Conservation (phyloP, 2,329 filamentous ascomycete species). For the Tolypocladium tundrense region DNA sequence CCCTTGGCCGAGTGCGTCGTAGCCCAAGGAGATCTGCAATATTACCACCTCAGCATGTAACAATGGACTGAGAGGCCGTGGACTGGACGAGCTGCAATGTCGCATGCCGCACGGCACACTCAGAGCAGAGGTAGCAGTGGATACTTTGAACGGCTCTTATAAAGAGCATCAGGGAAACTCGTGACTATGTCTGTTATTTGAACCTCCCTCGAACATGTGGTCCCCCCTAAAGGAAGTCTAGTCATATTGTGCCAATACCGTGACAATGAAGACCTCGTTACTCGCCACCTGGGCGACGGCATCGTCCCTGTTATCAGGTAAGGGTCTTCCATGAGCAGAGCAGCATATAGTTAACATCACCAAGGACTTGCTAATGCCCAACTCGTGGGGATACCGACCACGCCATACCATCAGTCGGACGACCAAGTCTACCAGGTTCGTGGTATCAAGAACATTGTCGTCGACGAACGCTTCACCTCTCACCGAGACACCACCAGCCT, state of each 20-base stretch:
- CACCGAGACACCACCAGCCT: slow-evolving; percentile 31
- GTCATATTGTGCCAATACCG: not conserved
- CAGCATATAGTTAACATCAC: not conserved
- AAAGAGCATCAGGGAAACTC: not conserved
- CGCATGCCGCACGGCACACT: not conserved
- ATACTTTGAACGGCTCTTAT: not conserved
- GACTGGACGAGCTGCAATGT: not conserved
- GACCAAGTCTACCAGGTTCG: slow-evolving; percentile 15
- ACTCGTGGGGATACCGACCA: slow-evolving; percentile 20
- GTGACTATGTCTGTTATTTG: not conserved
- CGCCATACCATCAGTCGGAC: slow-evolving; percentile 14
- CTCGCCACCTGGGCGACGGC: not conserved
- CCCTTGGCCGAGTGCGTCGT: not conserved
- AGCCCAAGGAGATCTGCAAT: not conserved
- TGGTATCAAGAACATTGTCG: slow-evolving; percentile 25
- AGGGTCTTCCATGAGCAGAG: not conserved
- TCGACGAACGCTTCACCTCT: slow-evolving; percentile 31
- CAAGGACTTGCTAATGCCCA: not conserved
- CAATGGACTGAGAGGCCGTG: not conserved
- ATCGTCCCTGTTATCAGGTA: not conserved
- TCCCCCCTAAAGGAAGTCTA: too few species aligned
- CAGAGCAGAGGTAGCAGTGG: not conserved
- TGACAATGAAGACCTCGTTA: not conserved
- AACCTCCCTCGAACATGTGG: not conserved
- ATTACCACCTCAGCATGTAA: not conserved